phyloP scores from a whole-genome alignment of 1,284 basidiomycete species.

The Tilletiopsis washingtonensis region DNA sequence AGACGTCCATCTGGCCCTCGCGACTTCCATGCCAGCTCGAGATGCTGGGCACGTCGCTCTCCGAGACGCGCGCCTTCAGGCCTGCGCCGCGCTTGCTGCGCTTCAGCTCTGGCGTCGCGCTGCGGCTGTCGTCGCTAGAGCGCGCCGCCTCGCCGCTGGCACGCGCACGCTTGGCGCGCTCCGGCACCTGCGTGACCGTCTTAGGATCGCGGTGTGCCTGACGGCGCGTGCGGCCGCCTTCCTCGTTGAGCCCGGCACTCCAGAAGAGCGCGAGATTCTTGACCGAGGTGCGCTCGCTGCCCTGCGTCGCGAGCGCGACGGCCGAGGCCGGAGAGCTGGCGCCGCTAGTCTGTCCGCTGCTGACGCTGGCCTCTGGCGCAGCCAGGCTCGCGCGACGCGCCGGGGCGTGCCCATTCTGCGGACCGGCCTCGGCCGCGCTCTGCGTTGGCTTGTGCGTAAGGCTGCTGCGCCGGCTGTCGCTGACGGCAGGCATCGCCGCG shows the following conservation, averaged over 20 bases:
- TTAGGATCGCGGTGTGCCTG: conserved; percentile 25
- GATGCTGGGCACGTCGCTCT: no score
- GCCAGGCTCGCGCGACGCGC: conserved; percentile 4
- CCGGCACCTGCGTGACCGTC: conserved; percentile 10
- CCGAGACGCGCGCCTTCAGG: no score
- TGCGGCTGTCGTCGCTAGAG: not conserved
- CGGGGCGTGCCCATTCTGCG: no score
- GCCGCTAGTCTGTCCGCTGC: no score
- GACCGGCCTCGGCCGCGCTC: conserved; percentile 8
- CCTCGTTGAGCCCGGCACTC: conserved; percentile 39
- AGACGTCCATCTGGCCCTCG: no score
- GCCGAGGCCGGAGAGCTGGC: conserved; percentile 8
- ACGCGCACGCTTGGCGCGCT: conserved; percentile 2
- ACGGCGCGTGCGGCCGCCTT: conserved; percentile 28
- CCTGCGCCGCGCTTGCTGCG: no score
- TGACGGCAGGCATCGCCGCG: no score
- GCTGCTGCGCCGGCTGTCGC: not conserved
- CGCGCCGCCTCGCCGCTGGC: not conserved
- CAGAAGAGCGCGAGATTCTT: conserved; percentile 44
- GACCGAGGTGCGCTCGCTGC: conserved; percentile 41
- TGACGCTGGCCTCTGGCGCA: conserved; percentile 1
- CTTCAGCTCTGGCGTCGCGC: not conserved
- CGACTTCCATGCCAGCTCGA: no score
- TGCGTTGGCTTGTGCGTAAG: not conserved
- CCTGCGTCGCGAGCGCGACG: conserved; percentile 36